phyloP scores from a whole-genome alignment of 2,329 filamentous ascomycete genomes.

The Orbilia oligospora region DNA sequence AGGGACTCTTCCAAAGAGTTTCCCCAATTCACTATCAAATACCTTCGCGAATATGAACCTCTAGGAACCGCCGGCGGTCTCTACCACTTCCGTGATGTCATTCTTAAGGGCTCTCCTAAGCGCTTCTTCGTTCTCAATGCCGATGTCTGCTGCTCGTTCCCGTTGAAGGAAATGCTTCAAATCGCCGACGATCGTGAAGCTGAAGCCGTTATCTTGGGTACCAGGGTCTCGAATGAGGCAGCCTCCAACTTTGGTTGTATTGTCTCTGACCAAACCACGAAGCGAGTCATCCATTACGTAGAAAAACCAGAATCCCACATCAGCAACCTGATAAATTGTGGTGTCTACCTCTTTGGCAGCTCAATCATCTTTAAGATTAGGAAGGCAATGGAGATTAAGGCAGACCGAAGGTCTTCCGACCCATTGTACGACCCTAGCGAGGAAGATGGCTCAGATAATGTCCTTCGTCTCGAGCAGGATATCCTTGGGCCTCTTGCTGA shows the following conservation, averaged over 20 bases:
- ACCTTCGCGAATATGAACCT: slow-evolving; percentile 96
- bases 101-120: slow-evolving; percentile 94
- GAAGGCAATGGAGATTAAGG: slow-evolving; percentile 93
- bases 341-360: slow-evolving; percentile 96
- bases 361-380: slow-evolving; percentile 97
- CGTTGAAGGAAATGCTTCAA: slow-evolving; percentile 93
- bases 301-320: slow-evolving; percentile 99
- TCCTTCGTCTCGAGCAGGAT: slow-evolving; percentile 95
- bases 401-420: slow-evolving; percentile 93
- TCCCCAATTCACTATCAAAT: slow-evolving; percentile 89
- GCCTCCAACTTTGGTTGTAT: slow-evolving; percentile 98
- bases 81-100: slow-evolving; percentile 99
- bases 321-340: slow-evolving; percentile 98
- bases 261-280: slow-evolving; percentile 91
- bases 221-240: slow-evolving; percentile 88
- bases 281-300: slow-evolving; percentile 97
- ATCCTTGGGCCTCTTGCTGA: slow-evolving; percentile 95
- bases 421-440: slow-evolving; percentile 84
- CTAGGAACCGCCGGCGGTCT: slow-evolving; percentile 95
- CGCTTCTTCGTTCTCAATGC: slow-evolving; percentile 98
- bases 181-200: slow-evolving; percentile 95
- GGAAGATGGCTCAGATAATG: slow-evolving; percentile 82
- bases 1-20: slow-evolving; percentile 88
- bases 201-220: slow-evolving; percentile 95
- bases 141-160: slow-evolving; percentile 99